These are phyloP conservation scores for Erythrophleum fordii DNA, from an alignment of 306 rosid species.

Conservation along the genomic window DNA sequence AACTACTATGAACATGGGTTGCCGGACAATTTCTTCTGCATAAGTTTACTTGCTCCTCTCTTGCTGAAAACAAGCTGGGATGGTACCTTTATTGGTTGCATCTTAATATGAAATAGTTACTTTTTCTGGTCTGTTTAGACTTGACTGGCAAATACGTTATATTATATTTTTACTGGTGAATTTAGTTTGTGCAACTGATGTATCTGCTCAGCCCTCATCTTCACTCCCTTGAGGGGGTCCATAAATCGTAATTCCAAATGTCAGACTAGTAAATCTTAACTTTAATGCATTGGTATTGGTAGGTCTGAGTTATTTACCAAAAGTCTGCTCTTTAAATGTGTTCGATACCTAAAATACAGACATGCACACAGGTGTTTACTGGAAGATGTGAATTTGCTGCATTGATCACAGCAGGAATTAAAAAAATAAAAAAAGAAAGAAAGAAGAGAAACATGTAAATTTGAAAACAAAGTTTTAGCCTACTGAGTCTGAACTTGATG, in stretches of 20 bases:
- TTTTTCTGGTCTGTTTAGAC: not conserved
- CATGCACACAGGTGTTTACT: not conserved
- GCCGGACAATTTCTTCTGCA: not conserved
- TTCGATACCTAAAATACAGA: not conserved
- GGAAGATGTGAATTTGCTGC: slow-evolving; percentile 16
- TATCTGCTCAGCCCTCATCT: not conserved
- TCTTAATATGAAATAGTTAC: not conserved
- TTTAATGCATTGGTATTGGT: not conserved
- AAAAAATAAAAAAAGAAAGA: not conserved
- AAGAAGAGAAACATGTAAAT: not conserved
- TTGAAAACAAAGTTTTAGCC: not conserved
- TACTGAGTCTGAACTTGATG: not conserved
- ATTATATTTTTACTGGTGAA: not conserved
- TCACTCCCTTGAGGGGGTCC: not conserved
- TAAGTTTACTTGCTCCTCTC: not conserved
- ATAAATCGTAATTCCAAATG: not conserved
- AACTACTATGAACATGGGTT: slow-evolving; percentile 4
- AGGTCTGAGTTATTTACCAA: not conserved
- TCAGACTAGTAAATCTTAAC: not conserved
- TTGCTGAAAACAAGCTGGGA: not conserved
- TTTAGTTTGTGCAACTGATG: slow-evolving; percentile 1
- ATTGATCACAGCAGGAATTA: not conserved
- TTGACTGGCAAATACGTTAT: slow-evolving; percentile 9
- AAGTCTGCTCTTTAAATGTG: not conserved
- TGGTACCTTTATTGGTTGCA: slow-evolving; percentile 1